A percentile compares a stretch with the other conserved stretches of the same genome.
Conservation (phyloP, 2,329 filamentous ascomycete species). For the Cryphonectria carpinicola region DNA sequence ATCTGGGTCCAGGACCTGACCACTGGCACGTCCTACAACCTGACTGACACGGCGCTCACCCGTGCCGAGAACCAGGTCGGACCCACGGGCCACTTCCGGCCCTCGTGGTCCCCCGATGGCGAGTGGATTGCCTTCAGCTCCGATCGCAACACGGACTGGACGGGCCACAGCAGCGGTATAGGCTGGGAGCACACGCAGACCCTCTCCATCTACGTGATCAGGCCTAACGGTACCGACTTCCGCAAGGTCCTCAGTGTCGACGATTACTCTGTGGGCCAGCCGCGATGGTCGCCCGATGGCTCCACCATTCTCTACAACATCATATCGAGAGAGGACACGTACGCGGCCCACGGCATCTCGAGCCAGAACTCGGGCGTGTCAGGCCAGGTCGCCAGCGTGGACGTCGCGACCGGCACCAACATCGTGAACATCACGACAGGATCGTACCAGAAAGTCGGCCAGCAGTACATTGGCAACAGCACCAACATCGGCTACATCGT, state of each 20-base stretch:
- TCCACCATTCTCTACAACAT: conserved; percentile 42
- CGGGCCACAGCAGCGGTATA: conserved; percentile 44
- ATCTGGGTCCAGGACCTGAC: conserved; percentile 45
- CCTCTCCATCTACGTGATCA: conserved; percentile 45
- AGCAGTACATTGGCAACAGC: conserved; percentile 30
- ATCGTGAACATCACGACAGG: conserved; percentile 36
- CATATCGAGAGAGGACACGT: conserved; percentile 43
- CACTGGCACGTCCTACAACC: conserved; percentile 38
- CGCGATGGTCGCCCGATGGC: conserved; percentile 14
- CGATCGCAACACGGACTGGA: conserved; percentile 47
- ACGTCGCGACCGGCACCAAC: conserved; percentile 43
- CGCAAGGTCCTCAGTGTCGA: conserved; percentile 17
- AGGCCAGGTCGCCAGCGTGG: conserved; percentile 41
- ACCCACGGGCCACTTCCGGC: conserved; percentile 44
- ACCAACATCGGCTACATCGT: conserved; percentile 35
- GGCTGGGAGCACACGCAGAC: conserved; percentile 48
- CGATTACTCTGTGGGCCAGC: conserved; percentile 8
- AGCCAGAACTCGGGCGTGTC: conserved; percentile 31
- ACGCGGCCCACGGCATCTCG: conserved; percentile 38
- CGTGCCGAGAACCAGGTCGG: conserved; percentile 20
- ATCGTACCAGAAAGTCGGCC: conserved; percentile 36
- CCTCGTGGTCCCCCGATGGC: conserved; percentile 46
- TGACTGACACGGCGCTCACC: conserved; percentile 40
- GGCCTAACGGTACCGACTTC: conserved; percentile 41
- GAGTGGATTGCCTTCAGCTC: conserved; percentile 48